Base-by-base conservation (phyloP, 108 stramenopile genomes). In the Aureococcus anophagefferens region DNA sequence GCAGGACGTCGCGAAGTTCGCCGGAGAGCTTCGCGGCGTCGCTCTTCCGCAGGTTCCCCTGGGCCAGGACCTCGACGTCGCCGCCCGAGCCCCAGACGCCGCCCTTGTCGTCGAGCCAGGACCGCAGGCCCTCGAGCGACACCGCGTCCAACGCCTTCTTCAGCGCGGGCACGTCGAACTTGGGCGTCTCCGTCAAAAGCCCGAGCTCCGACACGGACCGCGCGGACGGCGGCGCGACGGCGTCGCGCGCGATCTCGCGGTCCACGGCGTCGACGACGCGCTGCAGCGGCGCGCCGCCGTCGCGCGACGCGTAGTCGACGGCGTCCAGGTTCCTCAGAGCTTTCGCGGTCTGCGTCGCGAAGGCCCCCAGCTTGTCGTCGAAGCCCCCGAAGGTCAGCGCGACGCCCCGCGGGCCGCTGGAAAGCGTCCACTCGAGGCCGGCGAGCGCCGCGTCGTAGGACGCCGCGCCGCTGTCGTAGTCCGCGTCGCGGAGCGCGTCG, bases 371-470 rank as follows among this genome's bases (percentile, higher is more conserved):
- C 72, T 89, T 89, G 44, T 88, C 90, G 51, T 89, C 89, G 84
- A 89, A 93, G 31, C 92, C 92, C 7, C 90, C 92, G 75, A 93
- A 91, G 15, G 90, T 89, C 17, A 91, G 32, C 1, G 88, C 77
- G 7, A 89, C 81, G 15, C 92, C 92, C 66, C 90, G 79, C 17
- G 89, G 86, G 0, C 88, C 70, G 51, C 89, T 83, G 44, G 85
- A 81, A n/a, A 89, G 76, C 45, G 89, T 86, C 68, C 89, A 90
- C 0, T 82, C 81, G 33, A 90, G 72, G 21, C 90, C 92, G 29
- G 92, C 89, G 3, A 93, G 81, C 1, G 85, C 62, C 33, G 92
- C 92, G 68, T 79, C 77, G 65, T 84, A 86, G 18, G 33, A 51
- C 17, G 17, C 51, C 1, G 3, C 17, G 21, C 1, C 14, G 1